phyloP scores from a whole-genome alignment of 208 protist species.

The Lotmaria passim region DNA sequence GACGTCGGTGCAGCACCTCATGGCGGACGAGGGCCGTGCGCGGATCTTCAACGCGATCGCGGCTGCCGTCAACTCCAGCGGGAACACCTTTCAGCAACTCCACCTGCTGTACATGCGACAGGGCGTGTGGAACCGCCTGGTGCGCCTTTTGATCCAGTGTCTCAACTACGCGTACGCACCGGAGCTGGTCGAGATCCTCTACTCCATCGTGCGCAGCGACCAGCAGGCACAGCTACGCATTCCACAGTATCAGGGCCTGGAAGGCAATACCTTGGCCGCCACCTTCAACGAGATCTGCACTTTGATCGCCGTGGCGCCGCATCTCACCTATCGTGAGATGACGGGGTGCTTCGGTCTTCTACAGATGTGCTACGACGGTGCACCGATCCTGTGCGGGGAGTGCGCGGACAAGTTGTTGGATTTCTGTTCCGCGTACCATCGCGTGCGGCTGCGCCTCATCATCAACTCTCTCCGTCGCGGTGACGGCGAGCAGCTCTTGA shows the following conservation, averaged over 20 bases:
- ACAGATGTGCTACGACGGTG: conserved; percentile 50
- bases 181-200: conserved; percentile 61
- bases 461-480: conserved; percentile 47
- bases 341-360: conserved; percentile 63
- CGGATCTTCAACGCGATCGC: conserved; percentile 68
- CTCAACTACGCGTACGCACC: conserved; percentile 59
- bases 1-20: conserved; percentile 63
- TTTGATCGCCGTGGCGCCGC: conserved; percentile 52
- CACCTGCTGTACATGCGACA: conserved; percentile 57
- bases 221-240: conserved; percentile 23
- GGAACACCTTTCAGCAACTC: conserved; percentile 44
- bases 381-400: conserved; percentile 44
- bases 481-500: conserved; percentile 44
- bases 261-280: conserved; percentile 33
- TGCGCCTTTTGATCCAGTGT: conserved; percentile 63
- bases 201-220: conserved; percentile 50
- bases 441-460: conserved; percentile 84
- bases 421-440: conserved; percentile 86
- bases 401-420: conserved; percentile 61
- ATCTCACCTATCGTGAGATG: conserved; percentile 52
- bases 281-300: conserved; percentile 74
- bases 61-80: conserved; percentile 42
- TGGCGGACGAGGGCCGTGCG: conserved; percentile 51
- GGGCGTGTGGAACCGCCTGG: conserved; percentile 58
- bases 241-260: conserved; percentile 40